Evolutionary conservation across 352 stramenopile species (phyloP).

Genomic region (Phytophthora megakarya): DNA sequence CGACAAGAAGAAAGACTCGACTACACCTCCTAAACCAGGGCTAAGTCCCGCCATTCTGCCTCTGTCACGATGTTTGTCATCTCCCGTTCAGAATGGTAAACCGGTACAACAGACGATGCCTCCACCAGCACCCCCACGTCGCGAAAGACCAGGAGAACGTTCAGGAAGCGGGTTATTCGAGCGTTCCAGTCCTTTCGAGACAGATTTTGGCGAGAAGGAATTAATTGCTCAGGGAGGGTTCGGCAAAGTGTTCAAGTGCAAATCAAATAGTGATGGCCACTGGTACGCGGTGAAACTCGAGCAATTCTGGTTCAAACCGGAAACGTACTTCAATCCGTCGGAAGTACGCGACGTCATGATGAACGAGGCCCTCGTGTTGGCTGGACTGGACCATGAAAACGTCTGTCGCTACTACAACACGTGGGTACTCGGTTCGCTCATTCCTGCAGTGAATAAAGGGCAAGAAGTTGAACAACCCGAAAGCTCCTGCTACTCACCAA

Average conservation of each 20-base stretch:
- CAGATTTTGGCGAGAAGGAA: slow-evolving; percentile 71
- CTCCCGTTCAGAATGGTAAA: slow-evolving; percentile 45
- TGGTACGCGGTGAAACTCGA: slow-evolving; percentile 85
- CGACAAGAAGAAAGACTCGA: slow-evolving; percentile 25
- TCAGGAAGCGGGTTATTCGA: slow-evolving; percentile 55
- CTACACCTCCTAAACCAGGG: slow-evolving; percentile 26
- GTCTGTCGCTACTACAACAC: slow-evolving; percentile 94
- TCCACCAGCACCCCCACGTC: slow-evolving; percentile 13
- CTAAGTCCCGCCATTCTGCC: slow-evolving; percentile 41
- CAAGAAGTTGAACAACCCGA: slow-evolving; percentile 31
- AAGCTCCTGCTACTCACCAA: slow-evolving; percentile 25
- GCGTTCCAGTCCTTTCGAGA: slow-evolving; percentile 78
- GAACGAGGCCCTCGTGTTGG: slow-evolving; percentile 93
- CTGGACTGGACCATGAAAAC: slow-evolving; percentile 93
- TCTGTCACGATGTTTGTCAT: slow-evolving; percentile 64
- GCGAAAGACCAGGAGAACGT: slow-evolving; percentile 37
- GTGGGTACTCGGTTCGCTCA: slow-evolving; percentile 74
- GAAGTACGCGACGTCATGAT: slow-evolving; percentile 92
- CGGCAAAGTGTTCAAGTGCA: slow-evolving; percentile 81
- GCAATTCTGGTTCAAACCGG: slow-evolving; percentile 85
- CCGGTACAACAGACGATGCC: slow-evolving; percentile 10
- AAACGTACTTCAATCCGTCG: slow-evolving; percentile 75
- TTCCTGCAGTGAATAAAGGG: slow-evolving; percentile 51
- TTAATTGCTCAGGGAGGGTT: slow-evolving; percentile 77
- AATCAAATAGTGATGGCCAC: slow-evolving; percentile 65